These are phyloP conservation scores for Trifolium dubium DNA, from an alignment of 306 rosid genomes.

Conservation along the genomic window DNA sequence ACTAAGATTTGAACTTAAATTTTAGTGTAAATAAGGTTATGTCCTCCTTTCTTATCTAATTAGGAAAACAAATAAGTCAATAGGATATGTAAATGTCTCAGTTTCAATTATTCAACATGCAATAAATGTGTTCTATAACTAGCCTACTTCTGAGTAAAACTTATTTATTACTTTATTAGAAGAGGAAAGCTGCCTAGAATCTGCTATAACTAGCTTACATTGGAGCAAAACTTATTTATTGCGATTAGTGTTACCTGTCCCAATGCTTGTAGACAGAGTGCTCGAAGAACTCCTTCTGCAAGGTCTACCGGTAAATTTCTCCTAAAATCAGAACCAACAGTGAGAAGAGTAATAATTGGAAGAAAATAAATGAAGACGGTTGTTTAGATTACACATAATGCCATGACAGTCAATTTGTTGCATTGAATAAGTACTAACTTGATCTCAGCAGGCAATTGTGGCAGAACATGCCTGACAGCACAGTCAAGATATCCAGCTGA, in stretches of 20 bases:
- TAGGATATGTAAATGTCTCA: neutral
- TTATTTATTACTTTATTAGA: conserved; percentile 2
- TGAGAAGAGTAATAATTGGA: conserved; percentile 36
- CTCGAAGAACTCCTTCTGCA: conserved; percentile 91
- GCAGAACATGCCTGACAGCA: conserved; percentile 92
- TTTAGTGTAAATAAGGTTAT: neutral
- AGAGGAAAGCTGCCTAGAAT: conserved; percentile 1
- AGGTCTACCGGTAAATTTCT: conserved; percentile 94
- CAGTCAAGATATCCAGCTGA: conserved; percentile 98
- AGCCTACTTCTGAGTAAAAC: neutral
- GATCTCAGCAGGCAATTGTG: conserved; percentile 87
- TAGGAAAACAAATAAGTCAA: neutral
- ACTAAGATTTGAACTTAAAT: conserved; percentile 18
- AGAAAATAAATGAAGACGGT: conserved; percentile 16
- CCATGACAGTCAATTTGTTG: conserved; percentile 12
- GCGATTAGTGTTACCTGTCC: too few relatives aligned
- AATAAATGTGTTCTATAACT: neutral
- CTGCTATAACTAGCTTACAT: too few relatives aligned
- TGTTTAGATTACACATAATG: conserved; percentile 29
- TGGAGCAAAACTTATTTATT: too few relatives aligned
- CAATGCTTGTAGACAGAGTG: conserved; percentile 93
- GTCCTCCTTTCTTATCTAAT: conserved; percentile 8
- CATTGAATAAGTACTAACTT: conserved; percentile 59
- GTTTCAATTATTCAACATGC: neutral
- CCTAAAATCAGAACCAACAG: conserved; percentile 59